Base-by-base conservation (phyloP, 108 stramenopile genomes). In the Aurantiochytrium sp. region DNA sequence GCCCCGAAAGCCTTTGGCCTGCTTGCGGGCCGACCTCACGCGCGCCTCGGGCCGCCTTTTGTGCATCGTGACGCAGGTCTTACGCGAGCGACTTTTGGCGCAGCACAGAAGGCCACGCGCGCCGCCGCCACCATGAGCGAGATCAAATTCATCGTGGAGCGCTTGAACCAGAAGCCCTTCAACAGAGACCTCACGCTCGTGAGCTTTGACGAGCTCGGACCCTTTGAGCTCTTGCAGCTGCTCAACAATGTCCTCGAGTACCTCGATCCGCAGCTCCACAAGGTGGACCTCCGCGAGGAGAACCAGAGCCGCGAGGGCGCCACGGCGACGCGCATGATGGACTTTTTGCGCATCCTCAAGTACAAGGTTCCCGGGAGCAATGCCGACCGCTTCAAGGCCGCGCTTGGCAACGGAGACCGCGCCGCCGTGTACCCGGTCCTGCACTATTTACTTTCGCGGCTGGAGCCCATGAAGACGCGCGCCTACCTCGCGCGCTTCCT, bases 401-500 rank as follows among this genome's bases (percentile, higher is more conserved):
- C 37, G 21, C 68, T 92, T 5, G 48, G 54, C 32, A n/a, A 52
- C n/a, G 93, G 94, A 27, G 92, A 92, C 36, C 93, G 92, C 55
- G 55, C 50, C 50, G 55, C 85, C 3, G 65, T 94, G 15, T 95
- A 95, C 87, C 92, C 91, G 12, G 87, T 94, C 8, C 85, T 95
- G 68, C 88, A 95, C 92, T 96, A 95, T 93, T 50, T 88, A 4
- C 92, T 95, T 12, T 85, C 87, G 5, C 69, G 92, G 54, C 89
- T 93, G 22, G 93, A 93, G 52, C 73, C 87, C 55, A 87, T 95
- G 19, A 87, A 90, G 54, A 95, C 91, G 53, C 91, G 95, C 12
- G 93, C 94, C 24, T 96, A 96, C 55, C 89, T 96, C 22, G 92
- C 95, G 6, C 87, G 65, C 0, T 96, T 85, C 90, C 89, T 95